These are phyloP conservation scores for Nicotiana attenuata DNA, from an alignment of 257 asterid genomes.

Conservation along the genomic window DNA sequence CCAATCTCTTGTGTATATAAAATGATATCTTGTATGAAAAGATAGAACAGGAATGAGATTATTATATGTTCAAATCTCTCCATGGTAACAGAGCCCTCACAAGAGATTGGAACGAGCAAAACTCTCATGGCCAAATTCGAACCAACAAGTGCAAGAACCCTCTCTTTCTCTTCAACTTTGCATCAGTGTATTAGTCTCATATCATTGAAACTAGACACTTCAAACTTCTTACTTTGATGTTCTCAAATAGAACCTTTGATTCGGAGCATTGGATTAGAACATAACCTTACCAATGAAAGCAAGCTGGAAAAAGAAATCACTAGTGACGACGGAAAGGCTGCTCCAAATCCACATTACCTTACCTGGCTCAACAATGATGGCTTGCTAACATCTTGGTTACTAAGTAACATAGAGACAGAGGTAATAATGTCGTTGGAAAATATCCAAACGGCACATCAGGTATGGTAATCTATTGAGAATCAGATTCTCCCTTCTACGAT, in stretches of 20 bases:
- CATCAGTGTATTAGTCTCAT: background rate
- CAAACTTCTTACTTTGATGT: background rate
- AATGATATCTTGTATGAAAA: background rate
- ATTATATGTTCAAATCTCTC: background rate
- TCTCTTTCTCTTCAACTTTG: background rate
- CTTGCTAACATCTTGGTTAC: background rate
- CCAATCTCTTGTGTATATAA: background rate
- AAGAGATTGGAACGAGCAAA: background rate
- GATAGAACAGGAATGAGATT: background rate
- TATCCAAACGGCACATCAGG: too few species aligned
- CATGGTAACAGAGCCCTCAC: background rate
- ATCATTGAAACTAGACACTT: background rate
- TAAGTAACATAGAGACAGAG: background rate
- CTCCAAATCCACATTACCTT: background rate
- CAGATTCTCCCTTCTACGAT: too few species aligned
- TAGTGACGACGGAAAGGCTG: background rate
- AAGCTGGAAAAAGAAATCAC: background rate
- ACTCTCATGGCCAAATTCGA: too few species aligned
- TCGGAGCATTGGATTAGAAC: background rate
- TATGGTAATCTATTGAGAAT: too few species aligned
- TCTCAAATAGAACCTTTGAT: background rate
- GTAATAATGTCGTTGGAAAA: background rate
- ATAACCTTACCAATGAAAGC: background rate
- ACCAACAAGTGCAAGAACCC: background rate
- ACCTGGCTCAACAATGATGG: background rate